Evolutionary conservation across 192 early-diverging fungal genomes (phyloP).

Genomic region (Geosiphon pyriformis): DNA sequence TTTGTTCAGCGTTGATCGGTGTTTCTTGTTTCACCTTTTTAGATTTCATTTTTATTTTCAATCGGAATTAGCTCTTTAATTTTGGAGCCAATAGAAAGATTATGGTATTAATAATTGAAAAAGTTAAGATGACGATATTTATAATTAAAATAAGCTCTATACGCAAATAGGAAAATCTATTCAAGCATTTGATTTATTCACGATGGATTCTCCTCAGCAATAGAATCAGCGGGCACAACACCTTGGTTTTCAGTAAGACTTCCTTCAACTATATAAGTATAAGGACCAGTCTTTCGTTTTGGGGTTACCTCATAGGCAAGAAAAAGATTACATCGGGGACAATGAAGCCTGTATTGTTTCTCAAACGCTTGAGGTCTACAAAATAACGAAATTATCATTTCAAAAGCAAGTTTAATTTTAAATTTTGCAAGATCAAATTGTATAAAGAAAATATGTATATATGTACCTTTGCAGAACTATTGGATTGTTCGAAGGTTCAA

Average conservation of each 20-base stretch:
- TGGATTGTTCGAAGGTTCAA: slow-evolving; percentile 26
- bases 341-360: slow-evolving; percentile 33
- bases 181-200: too few relatives aligned
- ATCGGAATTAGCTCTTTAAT: too few relatives aligned
- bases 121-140: too few relatives aligned
- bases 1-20: too few relatives aligned
- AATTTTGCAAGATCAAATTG: not conserved
- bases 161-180: too few relatives aligned
- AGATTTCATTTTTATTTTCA: too few relatives aligned
- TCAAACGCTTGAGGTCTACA: slow-evolving; percentile 23
- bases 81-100: too few relatives aligned
- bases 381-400: not conserved
- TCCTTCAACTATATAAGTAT: slow-evolving; percentile 54
- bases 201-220: too few relatives aligned
- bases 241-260: slow-evolving; percentile 52
- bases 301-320: slow-evolving; percentile 52
- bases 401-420: too few relatives aligned
- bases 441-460: not conserved
- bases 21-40: too few relatives aligned
- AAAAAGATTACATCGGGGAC: slow-evolving; percentile 42
- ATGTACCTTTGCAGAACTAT: slow-evolving; percentile 15
- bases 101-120: too few relatives aligned
- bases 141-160: too few relatives aligned
- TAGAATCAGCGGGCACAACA: slow-evolving; percentile 28
- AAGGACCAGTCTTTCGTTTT: slow-evolving; percentile 42